Percentiles rank a stretch among this genome's conserved stretches.
These are phyloP conservation scores for Suhomyces wounanorum DNA, from an alignment of 1,139 yeast genomes.

Conservation along the genomic window DNA sequence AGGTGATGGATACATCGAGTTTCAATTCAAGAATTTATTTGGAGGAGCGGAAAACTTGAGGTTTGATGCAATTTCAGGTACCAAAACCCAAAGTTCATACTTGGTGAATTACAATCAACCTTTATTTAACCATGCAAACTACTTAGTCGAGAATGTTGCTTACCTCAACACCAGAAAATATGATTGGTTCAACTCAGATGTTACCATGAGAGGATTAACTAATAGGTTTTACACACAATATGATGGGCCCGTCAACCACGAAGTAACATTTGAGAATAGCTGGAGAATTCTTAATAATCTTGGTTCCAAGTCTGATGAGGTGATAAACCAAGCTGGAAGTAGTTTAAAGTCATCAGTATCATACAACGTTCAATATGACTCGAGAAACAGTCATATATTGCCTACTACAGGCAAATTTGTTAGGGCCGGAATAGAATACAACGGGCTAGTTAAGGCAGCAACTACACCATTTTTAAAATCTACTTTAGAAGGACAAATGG, in stretches of 20 bases:
- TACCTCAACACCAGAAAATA: constrained; percentile 61
- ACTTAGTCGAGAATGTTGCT: constrained; percentile 55
- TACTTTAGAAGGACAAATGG: constrained; percentile 49
- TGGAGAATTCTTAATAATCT: constrained; percentile 60
- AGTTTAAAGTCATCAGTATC: constrained; percentile 59
- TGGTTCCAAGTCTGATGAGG: constrained; percentile 35
- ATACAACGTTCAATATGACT: constrained; percentile 54
- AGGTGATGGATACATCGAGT: constrained; percentile 86
- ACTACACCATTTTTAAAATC: constrained; percentile 44
- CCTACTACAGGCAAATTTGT: constrained; percentile 60
- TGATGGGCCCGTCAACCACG: constrained; percentile 45
- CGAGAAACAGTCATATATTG: constrained; percentile 55
- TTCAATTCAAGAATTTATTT: constrained; percentile 73
- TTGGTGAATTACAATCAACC: constrained; percentile 68
- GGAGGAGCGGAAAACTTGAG: constrained; percentile 86
- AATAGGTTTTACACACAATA: constrained; percentile 47
- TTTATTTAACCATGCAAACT: constrained; percentile 49
- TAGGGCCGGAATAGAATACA: constrained; percentile 59
- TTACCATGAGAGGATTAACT: constrained; percentile 58
- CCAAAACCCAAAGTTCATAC: constrained; percentile 77
- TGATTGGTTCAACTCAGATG: constrained; percentile 71
- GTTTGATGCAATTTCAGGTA: constrained; percentile 77
- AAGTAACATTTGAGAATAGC: constrained; percentile 63
- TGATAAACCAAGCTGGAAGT: constrained; percentile 56
- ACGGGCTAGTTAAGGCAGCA: constrained; percentile 41